Evolutionary conservation across 495 filamentous ascomycete genomes (phyloP).

Genomic region (Penicillium canariense): DNA sequence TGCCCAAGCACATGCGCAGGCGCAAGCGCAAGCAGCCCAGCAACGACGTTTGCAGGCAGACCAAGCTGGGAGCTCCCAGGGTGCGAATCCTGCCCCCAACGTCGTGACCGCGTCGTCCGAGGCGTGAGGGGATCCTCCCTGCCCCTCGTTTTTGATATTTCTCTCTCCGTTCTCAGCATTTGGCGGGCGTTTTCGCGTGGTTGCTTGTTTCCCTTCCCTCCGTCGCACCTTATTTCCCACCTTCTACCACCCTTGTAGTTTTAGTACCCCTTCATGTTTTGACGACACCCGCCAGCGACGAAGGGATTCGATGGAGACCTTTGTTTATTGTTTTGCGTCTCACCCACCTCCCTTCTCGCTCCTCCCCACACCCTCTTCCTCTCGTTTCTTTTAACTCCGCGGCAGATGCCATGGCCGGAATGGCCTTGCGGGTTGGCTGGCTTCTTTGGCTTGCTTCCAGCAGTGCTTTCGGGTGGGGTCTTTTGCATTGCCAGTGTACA

Average conservation of each 20-base stretch:
- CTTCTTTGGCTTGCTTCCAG: background rate
- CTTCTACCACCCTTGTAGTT: slow-evolving; percentile 35
- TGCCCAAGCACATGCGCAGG: slow-evolving; percentile 49
- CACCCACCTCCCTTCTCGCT: slow-evolving; percentile 18
- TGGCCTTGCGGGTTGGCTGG: background rate
- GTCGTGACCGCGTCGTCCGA: slow-evolving; percentile 32
- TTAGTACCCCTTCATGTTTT: slow-evolving; percentile 34
- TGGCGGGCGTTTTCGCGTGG: slow-evolving; percentile 40
- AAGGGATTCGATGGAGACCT: slow-evolving; percentile 26
- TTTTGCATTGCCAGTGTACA: slow-evolving; percentile 41
- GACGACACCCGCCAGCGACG: slow-evolving; percentile 24
- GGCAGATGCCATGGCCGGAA: slow-evolving; percentile 17
- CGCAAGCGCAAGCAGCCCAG: slow-evolving; percentile 44
- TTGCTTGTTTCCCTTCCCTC: slow-evolving; percentile 17
- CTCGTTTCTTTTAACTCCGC: slow-evolving; percentile 9
- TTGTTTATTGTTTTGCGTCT: slow-evolving; percentile 22
- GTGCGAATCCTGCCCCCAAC: slow-evolving; percentile 34
- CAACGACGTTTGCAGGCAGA: slow-evolving; percentile 43
- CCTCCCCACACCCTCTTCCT: slow-evolving; percentile 20
- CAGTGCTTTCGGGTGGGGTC: slow-evolving; percentile 16
- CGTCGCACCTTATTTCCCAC: slow-evolving; percentile 15
- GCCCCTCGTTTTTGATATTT: slow-evolving; percentile 24
- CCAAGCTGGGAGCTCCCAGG: slow-evolving; percentile 32
- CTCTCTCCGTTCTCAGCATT: slow-evolving; percentile 30
- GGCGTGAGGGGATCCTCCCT: slow-evolving; percentile 26